Evolutionary conservation across 148 eudicot genomes (phyloP).

Genomic region (Cornus suecica): DNA sequence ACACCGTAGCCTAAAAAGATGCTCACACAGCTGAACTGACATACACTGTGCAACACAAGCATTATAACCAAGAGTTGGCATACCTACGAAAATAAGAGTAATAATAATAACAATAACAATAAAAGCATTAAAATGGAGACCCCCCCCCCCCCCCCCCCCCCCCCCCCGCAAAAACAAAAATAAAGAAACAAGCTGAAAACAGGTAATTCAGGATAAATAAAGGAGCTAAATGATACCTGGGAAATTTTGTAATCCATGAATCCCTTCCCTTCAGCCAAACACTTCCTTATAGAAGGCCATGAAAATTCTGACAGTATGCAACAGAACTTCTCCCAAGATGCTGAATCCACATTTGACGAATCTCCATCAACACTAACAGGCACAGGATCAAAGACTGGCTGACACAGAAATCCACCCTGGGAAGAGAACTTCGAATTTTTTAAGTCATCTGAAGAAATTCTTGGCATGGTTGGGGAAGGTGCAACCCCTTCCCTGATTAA

Average conservation of each 20-base stretch:
- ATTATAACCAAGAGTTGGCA: not conserved
- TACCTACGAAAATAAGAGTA: too few species aligned
- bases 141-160: too few species aligned
- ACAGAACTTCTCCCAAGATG: slow-evolving; percentile 62
- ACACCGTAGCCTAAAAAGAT: not conserved
- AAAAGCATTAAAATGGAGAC: not conserved
- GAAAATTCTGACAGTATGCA: slow-evolving; percentile 59
- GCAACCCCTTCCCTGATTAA: slow-evolving; percentile 67
- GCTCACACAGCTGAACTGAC: not conserved
- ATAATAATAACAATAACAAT: too few species aligned
- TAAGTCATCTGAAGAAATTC: slow-evolving; percentile 37
- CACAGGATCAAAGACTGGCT: slow-evolving; percentile 45
- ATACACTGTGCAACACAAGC: not conserved
- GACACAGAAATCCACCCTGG: slow-evolving; percentile 87
- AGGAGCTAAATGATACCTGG: slow-evolving; percentile 49
- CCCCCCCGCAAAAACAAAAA: too few species aligned
- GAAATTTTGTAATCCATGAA: slow-evolving; percentile 62
- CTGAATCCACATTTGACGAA: slow-evolving; percentile 34
- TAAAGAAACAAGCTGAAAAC: not conserved
- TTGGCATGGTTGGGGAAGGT: slow-evolving; percentile 23
- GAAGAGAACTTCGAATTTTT: slow-evolving; percentile 47
- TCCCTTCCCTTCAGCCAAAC: slow-evolving; percentile 72
- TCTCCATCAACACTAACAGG: slow-evolving; percentile 22
- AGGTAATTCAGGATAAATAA: not conserved
- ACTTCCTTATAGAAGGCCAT: slow-evolving; percentile 75